These are phyloP conservation scores for Flaveria floridana DNA, from an alignment of 140 eudicot species.

Conservation along the genomic window DNA sequence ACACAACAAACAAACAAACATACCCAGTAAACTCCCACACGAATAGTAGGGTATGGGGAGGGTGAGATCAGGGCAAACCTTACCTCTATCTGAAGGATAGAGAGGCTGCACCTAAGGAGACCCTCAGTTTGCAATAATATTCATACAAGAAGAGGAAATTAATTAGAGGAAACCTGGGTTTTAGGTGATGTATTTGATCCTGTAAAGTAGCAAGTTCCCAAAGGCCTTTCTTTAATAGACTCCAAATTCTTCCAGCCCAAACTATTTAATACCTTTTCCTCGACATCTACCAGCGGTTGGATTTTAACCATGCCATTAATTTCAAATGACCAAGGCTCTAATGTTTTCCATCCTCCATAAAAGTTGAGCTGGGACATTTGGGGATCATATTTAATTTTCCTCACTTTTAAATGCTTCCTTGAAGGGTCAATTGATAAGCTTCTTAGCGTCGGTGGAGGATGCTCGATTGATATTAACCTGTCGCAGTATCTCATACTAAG, in stretches of 20 bases:
- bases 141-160: background rate
- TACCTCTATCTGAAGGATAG: too few species aligned
- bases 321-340: constrained; percentile 5
- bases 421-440: background rate
- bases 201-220: background rate
- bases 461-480: background rate
- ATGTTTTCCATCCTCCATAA: background rate
- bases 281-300: background rate
- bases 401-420: background rate
- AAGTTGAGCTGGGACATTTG: constrained; percentile 2
- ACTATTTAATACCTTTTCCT: background rate
- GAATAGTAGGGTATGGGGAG: too few species aligned
- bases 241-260: constrained; percentile 7
- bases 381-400: background rate
- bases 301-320: constrained; percentile 13
- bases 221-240: constrained; percentile 8
- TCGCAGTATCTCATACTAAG: background rate
- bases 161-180: constrained; percentile 10
- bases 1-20: background rate
- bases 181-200: background rate
- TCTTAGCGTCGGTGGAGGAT: constrained; percentile 9
- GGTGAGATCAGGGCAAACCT: too few species aligned
- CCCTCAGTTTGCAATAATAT: too few species aligned
- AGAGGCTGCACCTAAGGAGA: too few species aligned
- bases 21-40: too few species aligned